Evolutionary conservation across 2,329 filamentous ascomycete species (phyloP), one percentile per base, ranked within the genome.

Genomic region (Penicillium capsulatum): DNA sequence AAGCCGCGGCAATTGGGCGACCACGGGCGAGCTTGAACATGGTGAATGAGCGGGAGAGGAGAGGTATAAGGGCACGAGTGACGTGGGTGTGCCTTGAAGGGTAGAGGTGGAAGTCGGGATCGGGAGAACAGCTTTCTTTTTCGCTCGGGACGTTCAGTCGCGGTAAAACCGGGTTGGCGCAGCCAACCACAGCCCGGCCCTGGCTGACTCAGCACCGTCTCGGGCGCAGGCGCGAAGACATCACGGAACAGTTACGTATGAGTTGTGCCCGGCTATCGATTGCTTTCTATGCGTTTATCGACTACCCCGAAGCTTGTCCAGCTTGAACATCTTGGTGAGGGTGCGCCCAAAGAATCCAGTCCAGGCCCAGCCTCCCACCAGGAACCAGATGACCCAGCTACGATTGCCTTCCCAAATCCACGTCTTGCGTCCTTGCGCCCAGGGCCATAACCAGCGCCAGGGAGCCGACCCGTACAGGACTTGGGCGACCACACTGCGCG

Each of bases 1-100:
- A 70, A 69, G 84, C 85, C 72, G 85, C 81, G 67, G 84, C 81
- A 73, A 91, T 74, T 67, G 84, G 83, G 70, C 84, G 80, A 73
- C 80, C 84, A 73, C 88, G 83, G 67, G 84, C 84, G 67, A 94
- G 73, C 72, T 84, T 92, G 76, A 89, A 94, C 89, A 95, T 96
- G 61, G 60, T 78, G 70, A 64, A 35, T 28, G 26, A 15, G 40
- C 34, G 30, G 44, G 38, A 40, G 43, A 46, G 45, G 42, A 34
- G 34, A 47, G 48, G 17, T 22, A 46, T 16, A 38, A 50, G 37
- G 44, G 34, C 26, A 42, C 35, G 33, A 36, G 40, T 41, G 36
- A 33, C 40, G 34, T 38, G 34, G 34, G 29, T 38, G 44, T 44
- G n/a, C 45, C 49, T 49, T 44, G 42, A n/a, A n/a, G 36, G 42